Evolutionary conservation across 495 filamentous ascomycete genomes (phyloP), one percentile per base, ranked within the genome.

Genomic region (Parathielavia hyrcaniae): DNA sequence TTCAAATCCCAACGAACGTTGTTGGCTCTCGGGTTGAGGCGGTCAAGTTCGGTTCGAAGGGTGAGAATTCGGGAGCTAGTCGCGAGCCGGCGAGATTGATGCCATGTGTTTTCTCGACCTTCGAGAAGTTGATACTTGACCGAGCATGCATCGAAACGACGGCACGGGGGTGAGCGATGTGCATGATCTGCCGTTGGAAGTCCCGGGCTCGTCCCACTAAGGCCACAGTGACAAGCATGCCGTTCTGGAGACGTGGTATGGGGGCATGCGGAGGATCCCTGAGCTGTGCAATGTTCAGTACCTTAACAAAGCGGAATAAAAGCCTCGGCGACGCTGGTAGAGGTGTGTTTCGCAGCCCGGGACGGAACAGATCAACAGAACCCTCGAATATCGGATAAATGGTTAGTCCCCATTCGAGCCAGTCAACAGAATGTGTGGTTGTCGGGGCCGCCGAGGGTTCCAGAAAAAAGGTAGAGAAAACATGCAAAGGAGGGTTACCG

Each of bases 351-450:
- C n/a, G n/a, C 40, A 14, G 14, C 43, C 51, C 53, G 47, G 12
- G 14, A 50, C 51, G 59, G 47, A n/a, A 51, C 20, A 17, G 16
- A 17, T 14, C 50, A 17, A 20, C 10, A 26, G 23, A 22, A 45
- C 54, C 59, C 47, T 57, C 23, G 55, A 62, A 62, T 58, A 23
- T 54, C 55, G 55, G 60, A 10, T 62, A 62, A 62, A 49, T 20
- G 38, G 13, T 46, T 23, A 41, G 43, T 22, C 22, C n/a, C 12
- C 41, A 30, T 34, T 14, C 4, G 26, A 26, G 44, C 23, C 0
- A 17, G 46, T 58, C 43, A 58, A 51, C 55, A 58, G 13, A 30
- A 19, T 8, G 20, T 0, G 11, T 34, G 16, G 50, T 52, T 44
- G 41, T 58, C 38, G 22, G 20, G 36, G 17, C 43, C 26, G 26